These are phyloP conservation scores for Triticum aestivum DNA, from an alignment of 176 grass and related monocot genomes.

Conservation along the genomic window DNA sequence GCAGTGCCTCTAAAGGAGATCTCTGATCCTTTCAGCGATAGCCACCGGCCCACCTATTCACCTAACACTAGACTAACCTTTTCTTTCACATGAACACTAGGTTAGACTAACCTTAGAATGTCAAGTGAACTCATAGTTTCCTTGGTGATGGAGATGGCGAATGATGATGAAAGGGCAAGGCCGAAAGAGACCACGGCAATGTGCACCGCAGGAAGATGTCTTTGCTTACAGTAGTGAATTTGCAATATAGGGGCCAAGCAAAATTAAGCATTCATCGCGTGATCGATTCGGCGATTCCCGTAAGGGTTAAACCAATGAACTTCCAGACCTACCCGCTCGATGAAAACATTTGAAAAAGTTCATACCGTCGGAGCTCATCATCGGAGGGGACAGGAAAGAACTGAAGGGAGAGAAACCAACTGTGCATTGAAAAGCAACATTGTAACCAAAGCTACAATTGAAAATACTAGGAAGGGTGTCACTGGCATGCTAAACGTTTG, in stretches of 20 bases:
- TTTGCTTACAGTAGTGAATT: not conserved
- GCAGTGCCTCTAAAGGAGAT: constrained; percentile 1
- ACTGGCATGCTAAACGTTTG: not conserved
- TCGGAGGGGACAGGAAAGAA: not conserved
- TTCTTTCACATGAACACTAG: not conserved
- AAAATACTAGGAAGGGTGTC: not conserved
- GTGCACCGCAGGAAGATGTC: not conserved
- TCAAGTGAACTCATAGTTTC: not conserved
- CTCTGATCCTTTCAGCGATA: not conserved
- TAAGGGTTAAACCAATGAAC: not conserved
- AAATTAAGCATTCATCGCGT: not conserved
- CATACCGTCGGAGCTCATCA: not conserved
- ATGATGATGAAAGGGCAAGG: not conserved
- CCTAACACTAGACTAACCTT: constrained; percentile 35
- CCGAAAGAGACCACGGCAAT: not conserved
- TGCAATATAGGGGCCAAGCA: not conserved
- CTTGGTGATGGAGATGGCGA: not conserved
- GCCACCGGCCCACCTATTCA: constrained; percentile 35
- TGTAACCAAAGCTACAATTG: not conserved
- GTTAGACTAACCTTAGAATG: constrained; percentile 35
- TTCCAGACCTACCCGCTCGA: not conserved
- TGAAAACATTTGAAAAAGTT: not conserved
- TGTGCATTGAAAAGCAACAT: not conserved
- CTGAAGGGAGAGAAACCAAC: not conserved
- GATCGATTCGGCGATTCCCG: not conserved